Base-by-base conservation (phyloP, 106 monocot species). In the Ottelia alismoides region DNA sequence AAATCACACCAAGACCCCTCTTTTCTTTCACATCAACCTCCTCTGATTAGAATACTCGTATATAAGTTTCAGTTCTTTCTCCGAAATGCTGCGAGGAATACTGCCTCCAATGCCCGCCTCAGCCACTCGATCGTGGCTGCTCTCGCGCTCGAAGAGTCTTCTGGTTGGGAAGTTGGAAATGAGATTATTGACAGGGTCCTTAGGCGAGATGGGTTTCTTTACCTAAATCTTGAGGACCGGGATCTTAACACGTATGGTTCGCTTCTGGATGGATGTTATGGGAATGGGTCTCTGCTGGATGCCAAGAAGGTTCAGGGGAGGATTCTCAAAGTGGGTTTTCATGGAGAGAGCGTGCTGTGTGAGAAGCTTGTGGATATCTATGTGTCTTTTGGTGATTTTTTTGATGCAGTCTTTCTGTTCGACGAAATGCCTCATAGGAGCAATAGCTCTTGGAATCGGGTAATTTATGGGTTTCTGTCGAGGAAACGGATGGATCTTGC, bases 351-450 rank as follows among this genome's bases (percentile, higher is more conserved):
- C 20, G 2, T 10, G 2, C 26, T 74, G 25, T 28, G 44, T 44
- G 31, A 70, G 25, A 26, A 50, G 40, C 53, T 82, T 19, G 2
- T 82, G 0, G 56, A 32, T 58, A 2, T 40, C 22, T 76, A 76
- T 48, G 24, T 55, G 26, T 53, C 11, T 31, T 31, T 55, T 18
- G 73, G 72, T 21, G 52, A 74, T 28, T 52, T 62, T 45, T 18
- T 1, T 14, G 52, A 73, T 56, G 71, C 77, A 10, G 7, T 61
- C 52, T 66, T 25, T 2, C 0, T 75, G 72, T 68, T 78, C 25
- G 78, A 78, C 50, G 62, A 54, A 60, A 78, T 81, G 75, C 25
- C 63, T 31, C 18, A 31, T 1, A 72, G 67, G 70, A 73, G 40
- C 40, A 30, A 56, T 48, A 65, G 60, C 52, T 74, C 68, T 19